Conservation (phyloP, 441 rosid genomes). For the Populus hybrid region DNA sequence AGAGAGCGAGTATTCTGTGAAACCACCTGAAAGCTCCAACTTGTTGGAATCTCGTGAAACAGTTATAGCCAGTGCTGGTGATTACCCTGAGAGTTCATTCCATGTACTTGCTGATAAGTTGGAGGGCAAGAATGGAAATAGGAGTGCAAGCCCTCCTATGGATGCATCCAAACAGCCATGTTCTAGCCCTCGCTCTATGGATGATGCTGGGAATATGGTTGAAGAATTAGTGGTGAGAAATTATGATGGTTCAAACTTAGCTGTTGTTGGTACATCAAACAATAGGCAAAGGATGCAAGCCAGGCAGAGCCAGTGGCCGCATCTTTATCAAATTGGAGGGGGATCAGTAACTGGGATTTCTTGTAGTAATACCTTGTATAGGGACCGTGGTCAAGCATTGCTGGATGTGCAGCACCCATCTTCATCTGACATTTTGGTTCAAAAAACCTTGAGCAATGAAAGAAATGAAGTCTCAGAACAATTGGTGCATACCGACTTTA, state of each 20-base stretch:
- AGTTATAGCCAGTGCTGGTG: constrained; percentile 32
- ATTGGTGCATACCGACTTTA: constrained; percentile 35
- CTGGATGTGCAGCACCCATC: constrained; percentile 32
- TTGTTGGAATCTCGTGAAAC: constrained; percentile 43
- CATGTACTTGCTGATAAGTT: constrained; percentile 48
- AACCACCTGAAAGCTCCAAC: constrained; percentile 46
- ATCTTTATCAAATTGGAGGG: constrained; percentile 44
- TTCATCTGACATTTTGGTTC: constrained; percentile 39
- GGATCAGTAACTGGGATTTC: constrained; percentile 59
- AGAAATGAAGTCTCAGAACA: constrained; percentile 36
- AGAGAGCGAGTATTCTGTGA: constrained; percentile 49
- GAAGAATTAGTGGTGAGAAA: constrained; percentile 76
- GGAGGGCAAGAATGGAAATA: constrained; percentile 45
- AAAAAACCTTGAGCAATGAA: constrained; percentile 28
- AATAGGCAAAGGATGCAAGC: constrained; percentile 47
- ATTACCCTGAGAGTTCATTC: constrained; percentile 43
- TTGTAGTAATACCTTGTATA: constrained; percentile 21
- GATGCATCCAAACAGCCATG: constrained; percentile 43
- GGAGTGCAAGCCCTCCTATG: constrained; percentile 17
- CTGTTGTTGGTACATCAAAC: constrained; percentile 63
- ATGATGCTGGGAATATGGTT: constrained; percentile 55
- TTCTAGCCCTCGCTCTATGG: constrained; percentile 34
- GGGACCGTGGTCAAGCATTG: constrained; percentile 30
- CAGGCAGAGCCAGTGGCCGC: constrained; percentile 49
- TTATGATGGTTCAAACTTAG: constrained; percentile 47